Percentiles rank a stretch among this genome's conserved stretches.
phyloP scores from a whole-genome alignment of 108 stramenopile species.

The Pelagomonas calceolata region DNA sequence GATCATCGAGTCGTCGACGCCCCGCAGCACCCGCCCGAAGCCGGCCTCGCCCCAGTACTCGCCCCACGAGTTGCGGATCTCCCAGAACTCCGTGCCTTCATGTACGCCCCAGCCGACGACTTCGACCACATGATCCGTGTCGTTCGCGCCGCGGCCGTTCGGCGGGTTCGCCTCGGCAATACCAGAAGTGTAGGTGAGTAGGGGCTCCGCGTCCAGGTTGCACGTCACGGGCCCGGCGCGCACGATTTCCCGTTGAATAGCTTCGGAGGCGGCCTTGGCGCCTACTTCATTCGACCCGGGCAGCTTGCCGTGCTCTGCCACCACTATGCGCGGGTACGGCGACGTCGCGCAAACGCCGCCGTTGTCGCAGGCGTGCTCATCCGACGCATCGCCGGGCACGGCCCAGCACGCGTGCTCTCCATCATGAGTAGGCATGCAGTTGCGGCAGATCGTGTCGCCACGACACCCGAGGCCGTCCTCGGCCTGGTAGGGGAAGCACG shows the following conservation, averaged over 20 bases:
- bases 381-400: background rate
- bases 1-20: constrained; percentile 9
- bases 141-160: background rate
- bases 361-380: background rate
- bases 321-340: background rate
- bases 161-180: background rate
- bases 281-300: background rate
- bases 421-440: constrained; percentile 6
- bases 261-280: background rate
- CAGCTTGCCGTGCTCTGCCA: constrained; percentile 1
- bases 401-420: background rate
- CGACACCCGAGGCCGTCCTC: background rate
- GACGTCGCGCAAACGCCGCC: background rate
- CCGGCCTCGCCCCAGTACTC: constrained; percentile 30
- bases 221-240: constrained; percentile 22
- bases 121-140: constrained; percentile 18
- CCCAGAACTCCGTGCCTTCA: constrained; percentile 20
- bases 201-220: constrained; percentile 17
- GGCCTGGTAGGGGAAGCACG: constrained; percentile 12
- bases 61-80: constrained; percentile 26
- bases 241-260: constrained; percentile 20
- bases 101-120: constrained; percentile 24
- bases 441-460: background rate
- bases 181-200: constrained; percentile 12
- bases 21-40: constrained; percentile 10